Percentiles rank a stretch among this genome's conserved stretches.
phyloP scores from a whole-genome alignment of 73 alveolate species.

The Effrenium voratum region DNA sequence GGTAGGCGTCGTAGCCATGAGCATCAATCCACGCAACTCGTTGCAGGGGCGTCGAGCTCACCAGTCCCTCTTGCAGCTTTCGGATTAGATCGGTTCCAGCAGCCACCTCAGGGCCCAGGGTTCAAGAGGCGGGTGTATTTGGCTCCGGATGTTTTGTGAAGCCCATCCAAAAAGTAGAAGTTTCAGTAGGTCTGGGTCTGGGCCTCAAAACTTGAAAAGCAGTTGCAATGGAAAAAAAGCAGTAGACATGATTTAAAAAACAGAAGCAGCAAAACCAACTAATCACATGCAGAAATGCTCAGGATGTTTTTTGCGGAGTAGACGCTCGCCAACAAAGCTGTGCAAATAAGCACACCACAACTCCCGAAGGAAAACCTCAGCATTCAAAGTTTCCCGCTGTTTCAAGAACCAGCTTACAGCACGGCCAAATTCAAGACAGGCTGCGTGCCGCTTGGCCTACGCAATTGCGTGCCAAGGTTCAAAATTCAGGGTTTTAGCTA shows the following conservation, averaged over 20 bases:
- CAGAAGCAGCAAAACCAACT: neutral
- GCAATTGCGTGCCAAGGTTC: too few relatives aligned
- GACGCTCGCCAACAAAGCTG: too few relatives aligned
- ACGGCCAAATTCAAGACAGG: too few relatives aligned
- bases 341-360: too few relatives aligned
- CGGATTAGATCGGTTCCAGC: neutral
- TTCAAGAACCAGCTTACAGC: too few relatives aligned
- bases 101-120: neutral
- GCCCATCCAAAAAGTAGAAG: neutral
- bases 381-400: too few relatives aligned
- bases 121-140: too few relatives aligned
- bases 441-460: too few relatives aligned
- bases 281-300: neutral
- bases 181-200: neutral
- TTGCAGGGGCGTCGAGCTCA: neutral
- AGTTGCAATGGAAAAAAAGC: neutral
- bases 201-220: neutral
- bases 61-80: neutral
- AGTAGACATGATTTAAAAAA: neutral
- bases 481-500: too few relatives aligned
- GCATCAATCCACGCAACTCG: conserved; percentile 3
- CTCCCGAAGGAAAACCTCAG: too few relatives aligned
- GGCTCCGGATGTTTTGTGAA: too few relatives aligned
- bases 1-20: neutral
- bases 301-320: too few relatives aligned